Percentiles rank a stretch among this genome's conserved stretches.
These are phyloP conservation scores for Malassezia cuniculi DNA, from an alignment of 1,284 basidiomycete species.

Conservation along the genomic window DNA sequence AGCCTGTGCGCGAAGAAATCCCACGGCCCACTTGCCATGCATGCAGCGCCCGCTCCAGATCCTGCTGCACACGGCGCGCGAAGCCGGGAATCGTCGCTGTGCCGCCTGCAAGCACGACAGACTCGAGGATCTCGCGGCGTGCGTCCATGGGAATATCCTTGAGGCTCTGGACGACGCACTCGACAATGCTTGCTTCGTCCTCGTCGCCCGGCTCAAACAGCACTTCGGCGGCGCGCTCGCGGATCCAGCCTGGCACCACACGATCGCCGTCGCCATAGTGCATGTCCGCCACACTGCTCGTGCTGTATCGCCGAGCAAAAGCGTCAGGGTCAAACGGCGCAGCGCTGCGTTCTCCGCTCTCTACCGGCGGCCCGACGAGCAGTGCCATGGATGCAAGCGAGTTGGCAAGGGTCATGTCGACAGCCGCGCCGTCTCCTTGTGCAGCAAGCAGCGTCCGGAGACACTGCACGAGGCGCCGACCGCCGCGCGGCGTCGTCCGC, in stretches of 20 bases:
- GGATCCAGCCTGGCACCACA: constrained; percentile 81
- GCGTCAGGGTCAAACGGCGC: constrained; percentile 3
- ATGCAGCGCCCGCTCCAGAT: constrained; percentile 50
- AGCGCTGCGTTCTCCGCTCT: background rate
- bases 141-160: constrained; percentile 64
- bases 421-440: background rate
- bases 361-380: constrained; percentile 14
- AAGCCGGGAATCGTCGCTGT: constrained; percentile 83
- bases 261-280: constrained; percentile 52
- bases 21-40: too few species aligned
- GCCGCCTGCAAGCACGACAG: constrained; percentile 73
- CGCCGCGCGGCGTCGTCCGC: constrained; percentile 20
- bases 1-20: too few species aligned
- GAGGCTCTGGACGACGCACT: constrained; percentile 57
- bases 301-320: background rate
- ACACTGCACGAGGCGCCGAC: constrained; percentile 13
- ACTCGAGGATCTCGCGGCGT: constrained; percentile 63
- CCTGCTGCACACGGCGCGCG: constrained; percentile 64
- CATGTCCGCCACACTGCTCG: background rate
- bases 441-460: constrained; percentile 18
- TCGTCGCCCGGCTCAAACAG: constrained; percentile 79
- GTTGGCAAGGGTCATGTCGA: constrained; percentile 10
- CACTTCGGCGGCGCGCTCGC: constrained; percentile 77
- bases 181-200: constrained; percentile 55
- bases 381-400: constrained; percentile 31